These are phyloP conservation scores for Beauveria sp. DNA, from an alignment of 2,329 filamentous ascomycete genomes.

Conservation along the genomic window DNA sequence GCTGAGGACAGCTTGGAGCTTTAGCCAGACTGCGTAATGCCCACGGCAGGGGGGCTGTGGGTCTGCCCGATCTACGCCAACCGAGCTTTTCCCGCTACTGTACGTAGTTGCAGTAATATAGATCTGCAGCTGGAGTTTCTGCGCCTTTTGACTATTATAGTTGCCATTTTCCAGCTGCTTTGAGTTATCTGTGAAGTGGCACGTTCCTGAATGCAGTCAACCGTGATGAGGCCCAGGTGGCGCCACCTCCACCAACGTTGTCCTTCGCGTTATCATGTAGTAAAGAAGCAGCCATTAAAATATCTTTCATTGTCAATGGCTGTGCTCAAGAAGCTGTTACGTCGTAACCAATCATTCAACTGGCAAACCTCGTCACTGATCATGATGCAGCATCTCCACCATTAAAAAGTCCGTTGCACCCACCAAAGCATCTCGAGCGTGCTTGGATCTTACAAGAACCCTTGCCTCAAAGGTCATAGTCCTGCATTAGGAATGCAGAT, in stretches of 20 bases:
- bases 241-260: neutral
- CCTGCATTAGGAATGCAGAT: slow-evolving; percentile 3
- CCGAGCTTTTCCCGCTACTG: slow-evolving; percentile 10
- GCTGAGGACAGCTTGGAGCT: slow-evolving; percentile 40
- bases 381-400: neutral
- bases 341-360: neutral
- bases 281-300: neutral
- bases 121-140: neutral
- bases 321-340: neutral
- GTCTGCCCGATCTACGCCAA: slow-evolving; percentile 14
- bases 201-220: neutral
- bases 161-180: neutral
- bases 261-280: neutral
- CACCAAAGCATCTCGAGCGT: neutral
- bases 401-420: neutral
- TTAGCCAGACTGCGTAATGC: slow-evolving; percentile 16
- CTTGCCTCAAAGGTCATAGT: neutral
- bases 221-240: neutral
- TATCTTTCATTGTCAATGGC: neutral
- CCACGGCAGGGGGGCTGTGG: slow-evolving; percentile 14
- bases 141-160: neutral
- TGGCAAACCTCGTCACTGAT: neutral
- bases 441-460: no score
- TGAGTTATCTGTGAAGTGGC: neutral
- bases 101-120: no score